These are phyloP conservation scores for Rhynchospora pubera DNA, from an alignment of 176 grass and related monocot species.

Conservation along the genomic window DNA sequence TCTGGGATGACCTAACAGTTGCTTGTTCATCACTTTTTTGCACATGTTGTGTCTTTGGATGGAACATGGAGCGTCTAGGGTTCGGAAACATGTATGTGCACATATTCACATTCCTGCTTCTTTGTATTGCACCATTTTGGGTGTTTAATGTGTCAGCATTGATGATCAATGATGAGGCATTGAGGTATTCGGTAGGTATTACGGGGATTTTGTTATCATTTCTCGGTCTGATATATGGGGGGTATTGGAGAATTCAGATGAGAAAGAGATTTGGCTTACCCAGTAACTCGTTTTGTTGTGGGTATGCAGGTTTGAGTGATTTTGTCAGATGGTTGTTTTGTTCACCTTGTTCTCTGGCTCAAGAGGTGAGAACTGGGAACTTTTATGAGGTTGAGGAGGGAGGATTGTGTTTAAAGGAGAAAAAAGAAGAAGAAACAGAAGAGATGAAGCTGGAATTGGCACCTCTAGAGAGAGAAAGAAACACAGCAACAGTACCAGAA, in stretches of 20 bases:
- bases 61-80: slow-evolving; percentile 85
- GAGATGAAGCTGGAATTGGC: background rate
- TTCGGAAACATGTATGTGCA: slow-evolving; percentile 78
- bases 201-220: slow-evolving; percentile 35
- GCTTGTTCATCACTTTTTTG: slow-evolving; percentile 41
- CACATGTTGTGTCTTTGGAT: slow-evolving; percentile 70
- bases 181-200: slow-evolving; percentile 29
- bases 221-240: slow-evolving; percentile 39
- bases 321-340: slow-evolving; percentile 42
- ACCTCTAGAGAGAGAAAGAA: slow-evolving; percentile 38
- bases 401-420: slow-evolving; percentile 6
- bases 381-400: slow-evolving; percentile 39
- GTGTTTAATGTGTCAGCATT: slow-evolving; percentile 51
- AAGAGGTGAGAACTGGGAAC: slow-evolving; percentile 62
- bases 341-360: slow-evolving; percentile 49
- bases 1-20: slow-evolving; percentile 45
- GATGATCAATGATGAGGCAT: slow-evolving; percentile 27
- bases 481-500: slow-evolving; percentile 4
- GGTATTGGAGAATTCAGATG: slow-evolving; percentile 46
- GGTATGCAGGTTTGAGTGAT: slow-evolving; percentile 11
- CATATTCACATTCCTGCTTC: slow-evolving; percentile 52
- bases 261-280: slow-evolving; percentile 28
- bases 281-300: slow-evolving; percentile 14
- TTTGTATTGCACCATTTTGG: slow-evolving; percentile 47
- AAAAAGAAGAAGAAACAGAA: background rate